Evolutionary conservation across 1,139 yeast genomes (phyloP).

Genomic region (Pichia sp.): DNA sequence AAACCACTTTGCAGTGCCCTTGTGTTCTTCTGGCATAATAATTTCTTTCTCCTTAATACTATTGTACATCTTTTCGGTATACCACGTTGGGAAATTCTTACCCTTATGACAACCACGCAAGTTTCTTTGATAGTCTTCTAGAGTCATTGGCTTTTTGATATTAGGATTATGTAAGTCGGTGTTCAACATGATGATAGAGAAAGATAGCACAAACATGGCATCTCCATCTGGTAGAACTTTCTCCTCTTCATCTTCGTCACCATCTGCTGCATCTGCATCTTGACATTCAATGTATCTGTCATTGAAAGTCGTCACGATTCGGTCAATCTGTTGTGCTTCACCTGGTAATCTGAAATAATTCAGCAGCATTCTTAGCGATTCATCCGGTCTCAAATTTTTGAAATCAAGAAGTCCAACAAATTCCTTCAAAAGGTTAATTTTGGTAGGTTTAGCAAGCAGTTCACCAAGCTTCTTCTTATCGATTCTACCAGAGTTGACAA

Average conservation of each 20-base stretch:
- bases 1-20: slow-evolving; percentile 76
- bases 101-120: slow-evolving; percentile 73
- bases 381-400: slow-evolving; percentile 75
- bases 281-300: slow-evolving; percentile 67
- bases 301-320: slow-evolving; percentile 83
- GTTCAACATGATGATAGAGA: slow-evolving; percentile 69
- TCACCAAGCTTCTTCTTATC: slow-evolving; percentile 88
- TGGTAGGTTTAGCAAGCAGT: slow-evolving; percentile 69
- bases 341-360: slow-evolving; percentile 92
- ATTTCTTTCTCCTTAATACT: slow-evolving; percentile 84
- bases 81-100: slow-evolving; percentile 81
- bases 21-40: slow-evolving; percentile 97
- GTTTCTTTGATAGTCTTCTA: slow-evolving; percentile 74
- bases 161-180: slow-evolving; percentile 77
- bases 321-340: slow-evolving; percentile 92
- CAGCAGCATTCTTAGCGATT: slow-evolving; percentile 76
- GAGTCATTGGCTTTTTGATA: slow-evolving; percentile 79
- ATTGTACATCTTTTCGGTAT: slow-evolving; percentile 67
- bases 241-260: slow-evolving; percentile 20
- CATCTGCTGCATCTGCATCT: slow-evolving; percentile 14
- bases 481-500: slow-evolving; percentile 69
- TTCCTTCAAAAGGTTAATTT: slow-evolving; percentile 48
- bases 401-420: slow-evolving; percentile 75
- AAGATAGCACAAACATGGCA: slow-evolving; percentile 65
- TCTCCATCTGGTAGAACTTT: slow-evolving; percentile 62